These are phyloP conservation scores for Suillus spraguei DNA, from an alignment of 768 basidiomycete species.

Conservation along the genomic window DNA sequence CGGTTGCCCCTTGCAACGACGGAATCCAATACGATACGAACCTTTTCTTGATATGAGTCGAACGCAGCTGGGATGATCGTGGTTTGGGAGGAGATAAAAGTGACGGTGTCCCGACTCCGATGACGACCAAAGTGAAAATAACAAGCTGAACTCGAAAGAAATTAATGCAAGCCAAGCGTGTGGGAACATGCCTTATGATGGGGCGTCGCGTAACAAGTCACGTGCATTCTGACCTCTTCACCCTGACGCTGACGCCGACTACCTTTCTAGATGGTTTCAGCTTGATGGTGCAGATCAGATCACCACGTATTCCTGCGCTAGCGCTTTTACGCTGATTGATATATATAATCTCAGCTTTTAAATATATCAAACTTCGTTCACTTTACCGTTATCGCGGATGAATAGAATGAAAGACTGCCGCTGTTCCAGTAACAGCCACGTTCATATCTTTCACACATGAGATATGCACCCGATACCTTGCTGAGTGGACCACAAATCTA, in stretches of 20 bases:
- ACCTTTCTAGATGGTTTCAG: background rate
- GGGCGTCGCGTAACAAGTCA: constrained; percentile 40
- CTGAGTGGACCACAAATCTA: background rate
- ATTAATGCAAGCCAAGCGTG: constrained; percentile 23
- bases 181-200: constrained; percentile 37
- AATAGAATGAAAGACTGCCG: background rate
- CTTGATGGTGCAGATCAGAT: background rate
- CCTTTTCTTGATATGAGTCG: constrained; percentile 19
- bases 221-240: constrained; percentile 22
- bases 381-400: background rate
- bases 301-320: background rate
- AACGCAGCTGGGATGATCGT: constrained; percentile 15
- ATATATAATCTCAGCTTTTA: no score
- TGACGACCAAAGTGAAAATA: constrained; percentile 31
- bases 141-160: constrained; percentile 22
- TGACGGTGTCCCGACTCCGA: constrained; percentile 24
- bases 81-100: constrained; percentile 16
- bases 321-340: background rate
- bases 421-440: background rate
- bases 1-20: constrained; percentile 17
- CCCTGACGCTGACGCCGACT: background rate
- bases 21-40: constrained; percentile 9
- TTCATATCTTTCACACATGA: background rate
- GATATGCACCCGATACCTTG: background rate
- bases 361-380: background rate